Conservation (phyloP, 345 rosid species). For the thale cress (Arabidopsis thaliana) region TAIR10.1 NC_003076.8:26594001-26594500, state of each 20-base stretch:
- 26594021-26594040: constrained; percentile 67
- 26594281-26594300: constrained; percentile 31
- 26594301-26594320: constrained; percentile 56
- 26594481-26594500: background rate
- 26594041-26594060: constrained; percentile 56
- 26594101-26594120: background rate
- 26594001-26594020: constrained; percentile 66
- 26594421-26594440: constrained; percentile 19
- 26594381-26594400: constrained; percentile 69
- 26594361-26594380: constrained; percentile 76
- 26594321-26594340: constrained; percentile 48
- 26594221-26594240: constrained; percentile 42
- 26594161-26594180: constrained; percentile 40
- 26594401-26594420: constrained; percentile 36
- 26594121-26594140: constrained; percentile 1
- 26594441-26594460: background rate
- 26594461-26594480: background rate
- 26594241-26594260: background rate
- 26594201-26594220: constrained; percentile 26
- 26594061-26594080: constrained; percentile 19
- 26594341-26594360: constrained; percentile 69
- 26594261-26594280: background rate
- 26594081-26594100: background rate
- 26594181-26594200: constrained; percentile 44
- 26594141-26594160: background rate